Evolutionary conservation across 768 basidiomycete genomes (phyloP), one percentile per base, ranked within the genome.

Genomic region (Suillus subluteus): DNA sequence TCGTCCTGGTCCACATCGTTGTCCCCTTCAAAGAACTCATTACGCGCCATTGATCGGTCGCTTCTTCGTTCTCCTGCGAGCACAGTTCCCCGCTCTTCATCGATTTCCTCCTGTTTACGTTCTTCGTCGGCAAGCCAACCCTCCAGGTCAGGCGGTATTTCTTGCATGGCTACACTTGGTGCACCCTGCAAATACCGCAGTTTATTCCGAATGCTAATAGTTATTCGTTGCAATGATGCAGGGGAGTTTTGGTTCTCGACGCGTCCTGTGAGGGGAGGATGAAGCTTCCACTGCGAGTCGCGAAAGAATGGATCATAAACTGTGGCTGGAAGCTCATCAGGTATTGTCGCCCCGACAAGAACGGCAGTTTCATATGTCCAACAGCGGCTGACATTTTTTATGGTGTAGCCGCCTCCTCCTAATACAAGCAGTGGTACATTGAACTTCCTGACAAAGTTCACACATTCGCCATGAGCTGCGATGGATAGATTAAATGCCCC

Each of bases 281-380:
- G 97, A 0, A 99, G 86, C 71, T 91, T 92, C 89, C 92, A 97
- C 54, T 96, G 85, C 0, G 91, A 92, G 70, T 97, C 96, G 21
- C 87, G 88, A 80, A 98, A 99, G 79, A 95, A 99, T 7, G 91
- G 84, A 72, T 98, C 94, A 79, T 98, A 99, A 1, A 93, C 88
- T 1, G 95, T 98, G 30, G 82, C 80, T 0, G 97, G 97, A 11
- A 99, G 88, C 66, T 91, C 89, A 79, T 97, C 91, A 0, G 95
- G 91, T 37, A 99, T 86, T 44, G 85, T 79, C 0, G 90, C 87
- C 18, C 93, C 95, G 56, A 98, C 90, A 9, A 97, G 88, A 0
- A 99, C 92, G 15, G 94, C 90, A 0, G 98, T 99, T 78, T 99
- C 97, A 81, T 99, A 97, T 41, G 97, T 91, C 97, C 97, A 99